Conservation (phyloP, 495 filamentous ascomycete species). For the Tuber melanosporum region DNA sequence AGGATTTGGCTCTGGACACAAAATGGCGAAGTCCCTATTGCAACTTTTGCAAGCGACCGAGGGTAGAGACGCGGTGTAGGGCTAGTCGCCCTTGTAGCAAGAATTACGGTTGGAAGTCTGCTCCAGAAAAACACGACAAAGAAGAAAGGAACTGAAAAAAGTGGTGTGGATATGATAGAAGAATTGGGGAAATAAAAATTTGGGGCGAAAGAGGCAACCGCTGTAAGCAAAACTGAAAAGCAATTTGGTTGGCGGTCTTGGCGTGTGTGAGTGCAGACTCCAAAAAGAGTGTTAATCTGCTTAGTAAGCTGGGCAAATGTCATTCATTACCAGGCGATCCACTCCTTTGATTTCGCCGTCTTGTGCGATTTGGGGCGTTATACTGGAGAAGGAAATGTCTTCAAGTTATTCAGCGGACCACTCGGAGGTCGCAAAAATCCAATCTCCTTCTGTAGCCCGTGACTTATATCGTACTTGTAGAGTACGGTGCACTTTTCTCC, state of each 20-base stretch:
- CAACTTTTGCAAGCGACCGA: neutral
- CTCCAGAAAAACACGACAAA: neutral
- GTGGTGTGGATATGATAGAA: neutral
- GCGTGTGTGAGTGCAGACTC: neutral
- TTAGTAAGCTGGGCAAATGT: neutral
- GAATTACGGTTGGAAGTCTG: neutral
- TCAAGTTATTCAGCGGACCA: neutral
- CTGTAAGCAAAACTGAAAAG: neutral
- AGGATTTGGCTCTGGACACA: neutral
- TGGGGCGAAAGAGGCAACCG: neutral
- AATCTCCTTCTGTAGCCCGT: neutral
- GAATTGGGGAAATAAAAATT: neutral
- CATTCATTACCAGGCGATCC: too few relatives aligned
- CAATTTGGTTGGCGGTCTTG: neutral
- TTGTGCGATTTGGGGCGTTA: too few relatives aligned
- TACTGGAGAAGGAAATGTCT: neutral
- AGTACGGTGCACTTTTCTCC: neutral
- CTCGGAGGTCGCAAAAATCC: neutral
- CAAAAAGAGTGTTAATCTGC: neutral
- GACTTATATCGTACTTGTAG: neutral
- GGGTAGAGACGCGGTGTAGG: neutral
- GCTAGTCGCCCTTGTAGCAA: neutral
- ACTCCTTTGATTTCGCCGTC: too few relatives aligned
- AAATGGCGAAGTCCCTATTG: neutral
- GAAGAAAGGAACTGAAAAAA: neutral